Percentiles rank a stretch among this genome's conserved stretches.
These are phyloP conservation scores for Lentinula sp. DNA, from an alignment of 768 basidiomycete genomes.

Conservation along the genomic window DNA sequence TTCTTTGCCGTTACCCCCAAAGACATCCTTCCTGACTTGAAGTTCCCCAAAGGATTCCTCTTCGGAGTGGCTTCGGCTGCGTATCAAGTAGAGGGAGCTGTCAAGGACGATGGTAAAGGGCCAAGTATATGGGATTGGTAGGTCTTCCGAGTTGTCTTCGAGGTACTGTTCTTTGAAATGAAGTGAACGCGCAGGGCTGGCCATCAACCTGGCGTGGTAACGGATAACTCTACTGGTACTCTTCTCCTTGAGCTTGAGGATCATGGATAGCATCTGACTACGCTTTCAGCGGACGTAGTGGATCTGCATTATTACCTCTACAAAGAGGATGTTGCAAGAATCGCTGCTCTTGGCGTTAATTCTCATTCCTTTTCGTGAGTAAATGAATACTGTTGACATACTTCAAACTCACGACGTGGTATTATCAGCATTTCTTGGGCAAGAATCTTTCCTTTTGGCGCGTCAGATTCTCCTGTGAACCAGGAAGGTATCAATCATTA, in stretches of 20 bases:
- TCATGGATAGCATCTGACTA: neutral
- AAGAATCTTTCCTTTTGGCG: constrained; percentile 44
- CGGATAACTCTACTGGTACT: constrained; percentile 39
- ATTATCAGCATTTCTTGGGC: constrained; percentile 42
- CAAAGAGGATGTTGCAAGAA: constrained; percentile 45
- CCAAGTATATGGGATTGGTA: constrained; percentile 42
- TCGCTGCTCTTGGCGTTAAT: constrained; percentile 45
- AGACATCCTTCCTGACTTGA: constrained; percentile 35
- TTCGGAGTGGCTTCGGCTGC: constrained; percentile 50
- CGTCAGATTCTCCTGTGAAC: constrained; percentile 43
- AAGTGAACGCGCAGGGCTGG: constrained; percentile 23
- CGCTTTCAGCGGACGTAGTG: constrained; percentile 33
- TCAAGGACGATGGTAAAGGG: constrained; percentile 42
- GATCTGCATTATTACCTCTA: constrained; percentile 48
- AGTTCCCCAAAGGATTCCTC: constrained; percentile 40
- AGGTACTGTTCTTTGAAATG: neutral
- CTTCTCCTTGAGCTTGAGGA: neutral
- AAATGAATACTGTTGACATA: neutral
- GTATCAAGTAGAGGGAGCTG: constrained; percentile 49
- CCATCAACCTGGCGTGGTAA: constrained; percentile 33
- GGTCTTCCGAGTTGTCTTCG: neutral
- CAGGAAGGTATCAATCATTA: constrained; percentile 40
- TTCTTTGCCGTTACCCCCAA: constrained; percentile 40
- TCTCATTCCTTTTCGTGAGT: constrained; percentile 47
- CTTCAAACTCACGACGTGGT: neutral